Conservation (phyloP, 768 basidiomycete genomes). For the Steccherinum ochraceum region DNA sequence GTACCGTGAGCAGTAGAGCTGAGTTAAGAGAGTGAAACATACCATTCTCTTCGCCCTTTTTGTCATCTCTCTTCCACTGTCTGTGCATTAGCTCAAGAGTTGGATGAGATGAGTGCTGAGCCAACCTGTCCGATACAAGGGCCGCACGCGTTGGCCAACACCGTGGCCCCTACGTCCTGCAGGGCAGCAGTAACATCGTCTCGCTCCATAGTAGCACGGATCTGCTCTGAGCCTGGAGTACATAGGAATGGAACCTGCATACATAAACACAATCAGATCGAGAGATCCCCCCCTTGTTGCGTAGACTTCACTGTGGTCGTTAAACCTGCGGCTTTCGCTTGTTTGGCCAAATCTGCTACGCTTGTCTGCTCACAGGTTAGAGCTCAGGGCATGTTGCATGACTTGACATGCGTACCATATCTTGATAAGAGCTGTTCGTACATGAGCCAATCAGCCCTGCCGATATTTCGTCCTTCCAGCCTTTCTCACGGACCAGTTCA, state of each 20-base stretch:
- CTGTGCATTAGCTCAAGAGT: no score
- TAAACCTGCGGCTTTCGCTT: slow-evolving; percentile 82
- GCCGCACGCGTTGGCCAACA: slow-evolving; percentile 96
- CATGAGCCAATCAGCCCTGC: slow-evolving; percentile 96
- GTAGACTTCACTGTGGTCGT: slow-evolving; percentile 50
- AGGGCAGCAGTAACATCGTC: slow-evolving; percentile 80
- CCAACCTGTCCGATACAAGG: slow-evolving; percentile 93
- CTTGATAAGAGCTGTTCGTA: slow-evolving; percentile 97
- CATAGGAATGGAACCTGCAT: slow-evolving; percentile 74
- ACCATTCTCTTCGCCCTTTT: slow-evolving; percentile 90
- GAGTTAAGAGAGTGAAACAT: slow-evolving; percentile 12
- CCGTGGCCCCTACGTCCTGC: slow-evolving; percentile 86
- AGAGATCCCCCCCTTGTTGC: not conserved
- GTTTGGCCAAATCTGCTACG: slow-evolving; percentile 84
- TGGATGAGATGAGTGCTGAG: slow-evolving; percentile 4
- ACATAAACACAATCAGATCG: not conserved
- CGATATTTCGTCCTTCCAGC: slow-evolving; percentile 91
- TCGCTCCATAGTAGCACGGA: slow-evolving; percentile 95
- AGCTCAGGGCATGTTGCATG: slow-evolving; percentile 1
- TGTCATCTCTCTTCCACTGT: slow-evolving; percentile 90
- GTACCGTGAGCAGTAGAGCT: slow-evolving; percentile 3
- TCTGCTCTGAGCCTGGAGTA: slow-evolving; percentile 91
- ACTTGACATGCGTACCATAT: slow-evolving; percentile 53
- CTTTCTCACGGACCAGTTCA: slow-evolving; percentile 70
- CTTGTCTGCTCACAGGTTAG: slow-evolving; percentile 52